Conservation (phyloP, 2,329 filamentous ascomycete species). For the Orbilia javanica region DNA sequence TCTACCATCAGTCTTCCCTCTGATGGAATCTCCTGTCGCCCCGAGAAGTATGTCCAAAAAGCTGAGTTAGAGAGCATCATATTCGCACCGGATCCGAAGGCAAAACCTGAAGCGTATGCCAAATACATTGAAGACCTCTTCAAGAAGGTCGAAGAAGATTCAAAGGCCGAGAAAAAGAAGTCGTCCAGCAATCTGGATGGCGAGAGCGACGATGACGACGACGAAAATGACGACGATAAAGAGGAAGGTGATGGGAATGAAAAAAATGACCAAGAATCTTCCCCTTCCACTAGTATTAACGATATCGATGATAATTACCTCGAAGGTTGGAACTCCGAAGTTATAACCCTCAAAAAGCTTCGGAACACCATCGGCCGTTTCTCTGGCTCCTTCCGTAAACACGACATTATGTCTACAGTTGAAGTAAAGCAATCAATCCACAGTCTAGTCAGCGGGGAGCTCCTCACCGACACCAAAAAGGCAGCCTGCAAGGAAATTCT, state of each 20-base stretch:
- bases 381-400: slow-evolving; percentile 38
- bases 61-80: slow-evolving; percentile 51
- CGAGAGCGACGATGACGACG: background rate
- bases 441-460: slow-evolving; percentile 46
- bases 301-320: slow-evolving; percentile 23
- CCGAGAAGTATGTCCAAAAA: slow-evolving; percentile 49
- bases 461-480: slow-evolving; percentile 57
- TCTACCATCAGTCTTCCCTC: slow-evolving; percentile 22
- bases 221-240: background rate
- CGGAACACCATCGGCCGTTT: slow-evolving; percentile 46
- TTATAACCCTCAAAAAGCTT: slow-evolving; percentile 33
- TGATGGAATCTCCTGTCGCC: slow-evolving; percentile 20
- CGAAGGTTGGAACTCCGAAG: background rate
- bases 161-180: slow-evolving; percentile 18
- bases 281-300: background rate
- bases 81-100: slow-evolving; percentile 39
- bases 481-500: slow-evolving; percentile 54
- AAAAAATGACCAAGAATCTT: background rate
- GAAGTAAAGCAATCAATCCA: slow-evolving; percentile 57
- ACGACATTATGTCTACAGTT: background rate
- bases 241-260: background rate
- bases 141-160: slow-evolving; percentile 28
- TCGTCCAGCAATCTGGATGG: background rate
- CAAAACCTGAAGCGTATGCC: slow-evolving; percentile 40
- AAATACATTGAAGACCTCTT: slow-evolving; percentile 44